These are phyloP conservation scores for Coemansia sp. DNA, from an alignment of 192 early-diverging fungal genomes.

Conservation along the genomic window DNA sequence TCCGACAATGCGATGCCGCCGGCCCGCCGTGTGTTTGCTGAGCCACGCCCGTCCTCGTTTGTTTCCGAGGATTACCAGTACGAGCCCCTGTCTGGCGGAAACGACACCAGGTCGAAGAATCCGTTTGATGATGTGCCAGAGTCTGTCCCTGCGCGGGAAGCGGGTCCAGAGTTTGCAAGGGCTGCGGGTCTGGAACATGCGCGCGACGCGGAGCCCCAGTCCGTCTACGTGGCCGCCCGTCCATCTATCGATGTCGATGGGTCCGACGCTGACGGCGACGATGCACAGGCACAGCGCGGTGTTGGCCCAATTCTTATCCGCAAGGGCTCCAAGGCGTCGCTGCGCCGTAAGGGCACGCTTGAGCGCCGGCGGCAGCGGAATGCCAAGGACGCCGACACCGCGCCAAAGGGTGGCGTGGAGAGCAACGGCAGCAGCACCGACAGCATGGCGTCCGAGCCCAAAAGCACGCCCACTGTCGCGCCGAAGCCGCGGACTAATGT, in stretches of 20 bases:
- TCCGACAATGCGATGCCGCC: slow-evolving; percentile 26
- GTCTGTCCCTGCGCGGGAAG: too few relatives aligned
- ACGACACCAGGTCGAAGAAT: neutral
- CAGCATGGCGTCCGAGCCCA: neutral
- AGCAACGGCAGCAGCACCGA: neutral
- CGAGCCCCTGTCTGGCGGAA: slow-evolving; percentile 12
- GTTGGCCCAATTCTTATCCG: slow-evolving; percentile 40
- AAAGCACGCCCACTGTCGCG: neutral
- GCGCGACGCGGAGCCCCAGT: too few relatives aligned
- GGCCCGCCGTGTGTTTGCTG: slow-evolving; percentile 13
- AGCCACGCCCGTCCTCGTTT: slow-evolving; percentile 32
- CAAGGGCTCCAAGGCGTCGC: slow-evolving; percentile 48
- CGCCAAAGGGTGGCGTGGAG: neutral
- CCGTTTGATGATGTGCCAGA: slow-evolving; percentile 24
- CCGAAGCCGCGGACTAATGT: neutral
- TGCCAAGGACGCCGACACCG: neutral
- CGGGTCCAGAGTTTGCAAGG: too few relatives aligned
- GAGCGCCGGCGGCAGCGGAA: slow-evolving; percentile 27
- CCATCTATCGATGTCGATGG: neutral
- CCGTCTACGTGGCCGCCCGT: slow-evolving; percentile 36
- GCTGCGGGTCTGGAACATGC: too few relatives aligned
- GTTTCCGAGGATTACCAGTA: slow-evolving; percentile 48
- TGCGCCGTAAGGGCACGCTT: slow-evolving; percentile 42
- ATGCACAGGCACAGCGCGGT: slow-evolving; percentile 2
- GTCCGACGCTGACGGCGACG: slow-evolving; percentile 7